Conservation (phyloP, 306 rosid genomes). For the Prunus campanulata region DNA sequence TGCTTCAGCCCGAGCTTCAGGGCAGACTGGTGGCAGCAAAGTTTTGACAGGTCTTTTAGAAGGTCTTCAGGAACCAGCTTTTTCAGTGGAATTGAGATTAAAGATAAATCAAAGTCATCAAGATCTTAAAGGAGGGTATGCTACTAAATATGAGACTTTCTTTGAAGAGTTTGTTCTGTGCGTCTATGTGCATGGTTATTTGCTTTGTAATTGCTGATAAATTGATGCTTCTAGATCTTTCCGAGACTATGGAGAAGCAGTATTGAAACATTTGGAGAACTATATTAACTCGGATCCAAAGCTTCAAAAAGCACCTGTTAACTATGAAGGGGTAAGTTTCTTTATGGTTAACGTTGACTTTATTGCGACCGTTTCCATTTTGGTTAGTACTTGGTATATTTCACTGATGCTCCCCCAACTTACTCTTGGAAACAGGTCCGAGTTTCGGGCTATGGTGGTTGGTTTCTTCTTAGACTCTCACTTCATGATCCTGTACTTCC, state of each 20-base stretch:
- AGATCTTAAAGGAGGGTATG: conserved; percentile 87
- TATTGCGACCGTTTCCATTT: not conserved
- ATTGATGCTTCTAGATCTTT: conserved; percentile 60
- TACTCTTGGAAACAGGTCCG: conserved; percentile 56
- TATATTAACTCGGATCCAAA: conserved; percentile 47
- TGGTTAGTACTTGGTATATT: conserved; percentile 13
- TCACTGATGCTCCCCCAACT: conserved; percentile 27
- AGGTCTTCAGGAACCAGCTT: conserved; percentile 76
- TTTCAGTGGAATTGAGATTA: conserved; percentile 73
- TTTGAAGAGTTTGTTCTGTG: conserved; percentile 3
- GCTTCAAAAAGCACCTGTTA: conserved; percentile 78
- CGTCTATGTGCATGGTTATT: not conserved
- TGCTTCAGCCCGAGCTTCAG: conserved; percentile 84
- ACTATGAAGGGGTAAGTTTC: conserved; percentile 78
- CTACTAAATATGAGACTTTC: conserved; percentile 3
- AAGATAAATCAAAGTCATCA: conserved; percentile 84
- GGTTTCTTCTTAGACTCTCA: conserved; percentile 94
- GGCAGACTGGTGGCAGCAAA: conserved; percentile 70
- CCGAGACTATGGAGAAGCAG: conserved; percentile 85
- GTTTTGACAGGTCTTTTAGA: conserved; percentile 75
- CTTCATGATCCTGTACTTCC: conserved; percentile 98
- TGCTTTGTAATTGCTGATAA: conserved; percentile 36
- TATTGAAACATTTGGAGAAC: conserved; percentile 75
- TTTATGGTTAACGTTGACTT: not conserved
- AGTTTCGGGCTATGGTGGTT: conserved; percentile 85